A percentile compares a stretch with the other conserved stretches of the same genome.
Evolutionary conservation across 805 yeast genomes (phyloP).

Genomic region (Metschnikowia arizonensis): DNA sequence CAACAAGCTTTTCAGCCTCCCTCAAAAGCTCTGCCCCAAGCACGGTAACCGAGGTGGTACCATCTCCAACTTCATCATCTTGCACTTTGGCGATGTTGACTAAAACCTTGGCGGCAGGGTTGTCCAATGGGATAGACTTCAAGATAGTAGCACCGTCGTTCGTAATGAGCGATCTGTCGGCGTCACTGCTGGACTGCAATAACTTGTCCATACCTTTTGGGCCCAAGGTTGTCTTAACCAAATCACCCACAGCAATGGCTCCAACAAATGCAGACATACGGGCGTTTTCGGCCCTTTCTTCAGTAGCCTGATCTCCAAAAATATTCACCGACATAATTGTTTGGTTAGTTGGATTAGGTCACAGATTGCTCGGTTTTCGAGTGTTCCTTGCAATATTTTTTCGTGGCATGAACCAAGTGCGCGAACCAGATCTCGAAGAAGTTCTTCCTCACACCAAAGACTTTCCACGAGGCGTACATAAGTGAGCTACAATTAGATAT

Average conservation of each 20-base stretch:
- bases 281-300: slow-evolving; percentile 97
- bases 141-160: slow-evolving; percentile 98
- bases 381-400: slow-evolving; percentile 4
- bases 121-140: slow-evolving; percentile 89
- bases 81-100: slow-evolving; percentile 95
- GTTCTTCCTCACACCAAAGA: not conserved
- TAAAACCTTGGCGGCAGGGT: slow-evolving; percentile 94
- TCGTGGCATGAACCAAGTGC: slow-evolving; percentile 2
- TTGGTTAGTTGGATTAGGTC: not conserved
- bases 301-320: slow-evolving; percentile 95
- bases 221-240: slow-evolving; percentile 90
- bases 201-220: slow-evolving; percentile 99
- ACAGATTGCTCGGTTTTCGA: not conserved
- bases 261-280: slow-evolving; percentile 97
- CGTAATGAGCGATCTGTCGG: slow-evolving; percentile 73
- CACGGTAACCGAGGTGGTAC: slow-evolving; percentile 94
- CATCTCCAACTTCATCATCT: slow-evolving; percentile 98
- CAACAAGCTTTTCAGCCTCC: slow-evolving; percentile 91
- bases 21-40: slow-evolving; percentile 85
- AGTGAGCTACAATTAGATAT: not conserved
- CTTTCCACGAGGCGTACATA: slow-evolving; percentile 3
- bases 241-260: slow-evolving; percentile 98
- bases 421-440: slow-evolving; percentile 4
- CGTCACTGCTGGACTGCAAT: slow-evolving; percentile 76
- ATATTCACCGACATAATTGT: slow-evolving; percentile 71